A percentile compares a stretch with the other conserved stretches of the same genome.
phyloP scores from a whole-genome alignment of 352 stramenopile genomes.

The Pythium brachiatum region DNA sequence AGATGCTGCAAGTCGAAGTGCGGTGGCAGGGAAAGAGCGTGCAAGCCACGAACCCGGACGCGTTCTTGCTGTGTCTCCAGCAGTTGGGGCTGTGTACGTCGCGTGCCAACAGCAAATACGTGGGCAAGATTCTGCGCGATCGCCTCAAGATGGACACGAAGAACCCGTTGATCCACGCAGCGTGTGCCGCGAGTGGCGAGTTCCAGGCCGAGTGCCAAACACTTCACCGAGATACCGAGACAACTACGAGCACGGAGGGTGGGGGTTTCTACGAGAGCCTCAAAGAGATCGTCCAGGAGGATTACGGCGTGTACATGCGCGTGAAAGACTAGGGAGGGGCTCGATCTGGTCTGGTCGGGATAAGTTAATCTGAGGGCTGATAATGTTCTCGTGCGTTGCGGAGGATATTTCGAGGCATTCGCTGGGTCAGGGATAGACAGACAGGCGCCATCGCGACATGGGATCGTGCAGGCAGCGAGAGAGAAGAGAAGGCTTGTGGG shows the following conservation, averaged over 20 bases:
- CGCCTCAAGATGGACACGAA: slow-evolving; percentile 49
- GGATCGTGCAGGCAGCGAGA: slow-evolving; percentile 8
- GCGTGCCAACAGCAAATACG: slow-evolving; percentile 45
- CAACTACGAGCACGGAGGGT: background rate
- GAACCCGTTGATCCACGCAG: slow-evolving; percentile 40
- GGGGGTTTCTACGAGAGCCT: slow-evolving; percentile 36
- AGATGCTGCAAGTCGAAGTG: slow-evolving; percentile 55
- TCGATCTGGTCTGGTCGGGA: background rate
- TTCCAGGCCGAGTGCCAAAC: slow-evolving; percentile 10
- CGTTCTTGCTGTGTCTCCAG: slow-evolving; percentile 61
- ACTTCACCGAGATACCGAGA: background rate
- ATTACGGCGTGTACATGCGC: slow-evolving; percentile 45
- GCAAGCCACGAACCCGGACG: slow-evolving; percentile 53
- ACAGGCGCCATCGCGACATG: background rate
- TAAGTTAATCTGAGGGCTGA: background rate
- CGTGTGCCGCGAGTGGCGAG: slow-evolving; percentile 18
- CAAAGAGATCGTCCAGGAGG: slow-evolving; percentile 53
- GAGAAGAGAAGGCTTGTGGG: background rate
- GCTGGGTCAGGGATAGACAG: background rate
- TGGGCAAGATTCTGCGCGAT: slow-evolving; percentile 57
- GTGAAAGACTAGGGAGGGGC: slow-evolving; percentile 8
- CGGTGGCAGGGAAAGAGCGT: slow-evolving; percentile 49
- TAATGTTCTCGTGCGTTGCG: background rate
- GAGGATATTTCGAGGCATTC: slow-evolving; percentile 2
- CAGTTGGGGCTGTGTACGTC: slow-evolving; percentile 54